Conservation (phyloP, 495 filamentous ascomycete species). For the Aspergillus nidulans region DNA sequence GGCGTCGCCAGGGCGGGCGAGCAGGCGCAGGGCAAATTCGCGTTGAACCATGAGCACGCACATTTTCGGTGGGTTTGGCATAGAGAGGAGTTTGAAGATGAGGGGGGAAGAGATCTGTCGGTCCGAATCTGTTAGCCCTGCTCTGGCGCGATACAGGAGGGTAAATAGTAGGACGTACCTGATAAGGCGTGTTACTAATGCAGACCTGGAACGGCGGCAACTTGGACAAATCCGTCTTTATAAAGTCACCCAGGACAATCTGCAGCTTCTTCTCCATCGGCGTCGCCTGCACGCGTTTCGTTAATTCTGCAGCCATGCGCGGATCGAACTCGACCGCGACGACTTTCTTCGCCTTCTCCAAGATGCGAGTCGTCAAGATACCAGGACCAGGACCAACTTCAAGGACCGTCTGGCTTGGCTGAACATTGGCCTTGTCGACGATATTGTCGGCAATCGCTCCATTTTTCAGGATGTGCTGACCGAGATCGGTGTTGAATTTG, state of each 20-base stretch:
- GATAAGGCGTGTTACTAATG: conserved; percentile 93
- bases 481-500: conserved; percentile 76
- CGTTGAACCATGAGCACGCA: conserved; percentile 82
- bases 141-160: neutral
- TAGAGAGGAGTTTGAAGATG: conserved; percentile 81
- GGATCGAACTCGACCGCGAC: conserved; percentile 93
- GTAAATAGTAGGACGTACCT: conserved; percentile 31
- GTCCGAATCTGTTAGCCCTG: neutral
- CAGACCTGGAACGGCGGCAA: conserved; percentile 80
- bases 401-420: conserved; percentile 70
- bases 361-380: conserved; percentile 82
- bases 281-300: conserved; percentile 86
- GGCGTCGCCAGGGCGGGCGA: conserved; percentile 72
- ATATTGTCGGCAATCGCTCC: conserved; percentile 88
- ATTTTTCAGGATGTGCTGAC: conserved; percentile 96
- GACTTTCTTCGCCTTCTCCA: conserved; percentile 80
- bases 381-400: conserved; percentile 79
- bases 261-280: conserved; percentile 76
- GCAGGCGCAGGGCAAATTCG: conserved; percentile 72
- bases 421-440: conserved; percentile 80
- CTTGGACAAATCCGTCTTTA: conserved; percentile 67
- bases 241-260: conserved; percentile 85
- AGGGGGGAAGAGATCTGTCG: conserved; percentile 80
- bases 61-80: conserved; percentile 67
- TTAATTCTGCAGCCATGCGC: conserved; percentile 93